phyloP scores from a whole-genome alignment of 2,329 filamentous ascomycete species.

The Lomentospora prolificans region DNA sequence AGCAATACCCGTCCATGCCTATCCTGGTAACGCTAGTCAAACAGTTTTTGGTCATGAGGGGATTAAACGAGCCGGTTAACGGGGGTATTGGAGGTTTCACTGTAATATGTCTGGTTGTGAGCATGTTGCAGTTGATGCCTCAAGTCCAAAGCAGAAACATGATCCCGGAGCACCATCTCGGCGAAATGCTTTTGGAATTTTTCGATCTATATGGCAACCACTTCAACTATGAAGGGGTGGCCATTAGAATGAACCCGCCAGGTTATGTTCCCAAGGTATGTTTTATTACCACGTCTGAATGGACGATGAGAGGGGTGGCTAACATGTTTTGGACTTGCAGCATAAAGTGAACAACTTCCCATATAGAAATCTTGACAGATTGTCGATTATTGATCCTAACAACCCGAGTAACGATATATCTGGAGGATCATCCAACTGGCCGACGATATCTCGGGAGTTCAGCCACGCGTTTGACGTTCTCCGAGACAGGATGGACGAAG shows the following conservation, averaged over 20 bases:
- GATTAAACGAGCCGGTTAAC: slow-evolving; percentile 80
- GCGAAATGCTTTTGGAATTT: slow-evolving; percentile 76
- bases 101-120: slow-evolving; percentile 86
- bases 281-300: slow-evolving; percentile 8
- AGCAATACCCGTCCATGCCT: slow-evolving; percentile 73
- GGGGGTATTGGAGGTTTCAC: slow-evolving; percentile 92
- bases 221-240: slow-evolving; percentile 60
- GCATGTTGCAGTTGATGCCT: slow-evolving; percentile 74
- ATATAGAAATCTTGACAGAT: slow-evolving; percentile 53
- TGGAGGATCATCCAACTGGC: slow-evolving; percentile 67
- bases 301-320: no score
- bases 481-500: slow-evolving; percentile 43
- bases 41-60: slow-evolving; percentile 82
- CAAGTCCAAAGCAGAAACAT: slow-evolving; percentile 53
- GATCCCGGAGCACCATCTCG: slow-evolving; percentile 57
- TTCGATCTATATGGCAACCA: slow-evolving; percentile 79
- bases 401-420: slow-evolving; percentile 79
- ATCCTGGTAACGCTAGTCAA: slow-evolving; percentile 82
- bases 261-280: slow-evolving; percentile 67
- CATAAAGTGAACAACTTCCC: slow-evolving; percentile 32
- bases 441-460: slow-evolving; percentile 60
- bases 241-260: slow-evolving; percentile 68
- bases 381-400: slow-evolving; percentile 91
- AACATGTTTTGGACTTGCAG: slow-evolving; percentile 21
- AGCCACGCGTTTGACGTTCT: slow-evolving; percentile 50